These are phyloP conservation scores for Phyllostachys edulis DNA, from an alignment of 176 grass and related monocot genomes.

Conservation along the genomic window DNA sequence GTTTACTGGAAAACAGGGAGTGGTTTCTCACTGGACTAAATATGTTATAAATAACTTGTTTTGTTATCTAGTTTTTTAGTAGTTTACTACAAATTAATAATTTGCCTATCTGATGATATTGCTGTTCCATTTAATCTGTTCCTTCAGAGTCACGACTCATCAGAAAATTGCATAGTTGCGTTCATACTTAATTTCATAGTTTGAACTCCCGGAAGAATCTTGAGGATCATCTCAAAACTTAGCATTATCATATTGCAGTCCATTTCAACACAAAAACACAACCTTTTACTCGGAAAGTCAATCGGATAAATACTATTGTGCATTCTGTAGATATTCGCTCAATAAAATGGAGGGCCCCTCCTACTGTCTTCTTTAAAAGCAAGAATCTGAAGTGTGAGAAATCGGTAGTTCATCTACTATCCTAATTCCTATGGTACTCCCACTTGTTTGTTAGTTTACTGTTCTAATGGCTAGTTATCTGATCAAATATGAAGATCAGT, in stretches of 20 bases:
- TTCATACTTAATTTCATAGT: not conserved
- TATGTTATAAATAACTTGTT: not conserved
- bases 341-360: not conserved
- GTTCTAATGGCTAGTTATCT: constrained; percentile 3
- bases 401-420: not conserved
- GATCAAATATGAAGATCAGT: not conserved
- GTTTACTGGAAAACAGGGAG: not conserved
- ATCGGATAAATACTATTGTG: not conserved
- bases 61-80: not conserved
- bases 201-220: not conserved
- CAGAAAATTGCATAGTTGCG: not conserved
- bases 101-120: not conserved
- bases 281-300: not conserved
- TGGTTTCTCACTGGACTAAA: not conserved
- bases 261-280: not conserved
- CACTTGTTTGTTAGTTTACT: not conserved
- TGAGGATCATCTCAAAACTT: constrained; percentile 1
- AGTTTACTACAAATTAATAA: not conserved
- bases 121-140: not conserved
- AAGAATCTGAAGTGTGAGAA: not conserved
- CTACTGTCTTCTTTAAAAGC: not conserved
- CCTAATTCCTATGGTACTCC: not conserved
- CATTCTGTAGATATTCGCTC: not conserved
- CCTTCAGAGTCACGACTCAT: not conserved
- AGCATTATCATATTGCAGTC: not conserved